Conservation (phyloP, 371 early-diverging fungal genomes). For the Mucor lusitanicus region DNA sequence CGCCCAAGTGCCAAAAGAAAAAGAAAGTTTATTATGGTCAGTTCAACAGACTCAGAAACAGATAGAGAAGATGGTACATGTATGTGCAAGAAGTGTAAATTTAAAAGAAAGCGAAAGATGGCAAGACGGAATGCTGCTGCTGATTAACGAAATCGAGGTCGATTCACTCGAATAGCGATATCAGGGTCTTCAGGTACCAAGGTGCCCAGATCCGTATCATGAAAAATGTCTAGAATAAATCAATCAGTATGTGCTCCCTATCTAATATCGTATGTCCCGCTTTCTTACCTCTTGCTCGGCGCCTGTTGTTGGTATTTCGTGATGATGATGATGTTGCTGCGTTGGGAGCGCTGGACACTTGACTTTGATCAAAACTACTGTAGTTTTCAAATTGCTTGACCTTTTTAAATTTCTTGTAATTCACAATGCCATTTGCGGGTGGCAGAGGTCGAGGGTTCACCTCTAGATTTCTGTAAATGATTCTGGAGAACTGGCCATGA, state of each 20-base stretch:
- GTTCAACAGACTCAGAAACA: conserved; percentile 59
- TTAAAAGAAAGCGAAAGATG: conserved; percentile 38
- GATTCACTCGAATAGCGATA: not conserved
- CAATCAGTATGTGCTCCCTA: not conserved
- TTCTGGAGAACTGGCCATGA: not conserved
- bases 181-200: not conserved
- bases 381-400: not conserved
- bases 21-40: conserved; percentile 29
- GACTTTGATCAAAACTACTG: not conserved
- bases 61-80: conserved; percentile 61
- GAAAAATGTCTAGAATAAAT: not conserved
- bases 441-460: not conserved
- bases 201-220: not conserved
- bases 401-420: conserved; percentile 7
- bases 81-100: conserved; percentile 66
- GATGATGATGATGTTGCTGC: not conserved
- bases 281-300: not conserved
- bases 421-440: not conserved
- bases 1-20: not conserved
- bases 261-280: not conserved
- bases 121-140: not conserved
- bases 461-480: not conserved
- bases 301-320: not conserved
- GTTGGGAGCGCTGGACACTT: not conserved
- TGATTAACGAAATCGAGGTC: not conserved